Base-by-base conservation (phyloP, 2,329 filamentous ascomycete species). In the Exophiala dermatitidis region DNA sequence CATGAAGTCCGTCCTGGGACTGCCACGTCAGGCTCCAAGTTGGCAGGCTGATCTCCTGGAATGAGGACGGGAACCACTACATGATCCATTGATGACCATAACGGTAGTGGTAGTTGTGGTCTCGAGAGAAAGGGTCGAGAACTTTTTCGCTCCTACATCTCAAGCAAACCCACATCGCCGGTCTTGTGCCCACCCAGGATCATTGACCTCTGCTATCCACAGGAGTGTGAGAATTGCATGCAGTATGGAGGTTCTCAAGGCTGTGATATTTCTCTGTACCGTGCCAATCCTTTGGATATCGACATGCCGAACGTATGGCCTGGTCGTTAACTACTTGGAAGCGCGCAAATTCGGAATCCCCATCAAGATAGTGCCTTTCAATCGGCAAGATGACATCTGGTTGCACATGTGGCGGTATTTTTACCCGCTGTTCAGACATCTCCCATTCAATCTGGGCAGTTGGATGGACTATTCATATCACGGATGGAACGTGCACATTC, bases 281-380 rank as follows among this genome's bases (percentile, higher is more conserved):
- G 40, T 53, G 26, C 53, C 50, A 3, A 3, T 52, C 29, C 31
- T 52, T 9, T 37, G 28, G 5, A 7, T 48, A 19, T 5, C n/a
- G 3, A 30, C 19, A 4, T 34, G 26, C 9, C 54, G 54, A 9
- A 48, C 43, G 3, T 54, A 56, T 29, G 43, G 31, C 10, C 42
- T 60, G 36, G 2, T 48, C n/a, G 26, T 31, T 37, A 56, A 61
- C 37, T 61, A 61, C 51, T 42, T 45, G n/a, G 36, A 28, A 8
- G 59, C 54, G 3, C 50, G 54, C 8, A 54, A 53, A 41, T 10
- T 57, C 1, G 57, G 57, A 9, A 44, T 61, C 2, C 59, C 57
- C 29, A 54, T 57, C 38, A 37, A 54, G 26, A 34, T 61, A 19
- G 30, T 54, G 10, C 59, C 57, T 3, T 34, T 56, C 9, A 43